Evolutionary conservation across 768 basidiomycete species (phyloP).

Genomic region (Lyophyllum decastes): DNA sequence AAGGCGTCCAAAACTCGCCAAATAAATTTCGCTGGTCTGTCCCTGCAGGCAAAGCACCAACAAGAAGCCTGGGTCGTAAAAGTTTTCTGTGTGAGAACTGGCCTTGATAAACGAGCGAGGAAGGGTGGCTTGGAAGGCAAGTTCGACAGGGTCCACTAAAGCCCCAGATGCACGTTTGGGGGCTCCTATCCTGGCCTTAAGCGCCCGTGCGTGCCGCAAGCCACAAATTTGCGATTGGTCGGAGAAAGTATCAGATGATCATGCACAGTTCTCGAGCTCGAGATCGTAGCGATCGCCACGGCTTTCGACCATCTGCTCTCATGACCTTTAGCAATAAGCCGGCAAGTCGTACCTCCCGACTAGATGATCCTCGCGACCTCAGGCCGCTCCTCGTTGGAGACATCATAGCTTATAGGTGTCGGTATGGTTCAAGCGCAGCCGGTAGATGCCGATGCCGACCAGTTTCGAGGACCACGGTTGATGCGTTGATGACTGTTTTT

Average conservation of each 20-base stretch:
- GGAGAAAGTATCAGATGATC: background rate
- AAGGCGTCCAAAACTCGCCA: no score
- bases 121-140: background rate
- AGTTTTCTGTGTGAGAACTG: background rate
- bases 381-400: background rate
- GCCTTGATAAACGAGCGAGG: background rate
- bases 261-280: background rate
- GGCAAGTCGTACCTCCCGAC: background rate
- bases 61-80: no score
- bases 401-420: background rate
- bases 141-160: background rate
- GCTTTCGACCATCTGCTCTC: background rate
- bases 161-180: background rate
- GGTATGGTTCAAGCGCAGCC: background rate
- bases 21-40: no score
- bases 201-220: background rate
- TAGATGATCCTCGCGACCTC: background rate
- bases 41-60: background rate
- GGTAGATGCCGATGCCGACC: background rate
- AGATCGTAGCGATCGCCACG: slow-evolving; percentile 2
- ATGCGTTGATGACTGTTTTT: no score
- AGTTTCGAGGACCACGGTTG: background rate
- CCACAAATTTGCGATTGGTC: background rate
- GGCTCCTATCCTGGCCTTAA: slow-evolving; percentile 1
- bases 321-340: background rate